Percentiles rank a stretch among this genome's conserved stretches.
These are phyloP conservation scores for Anastatica hierochuntica DNA, from an alignment of 345 rosid species.

Conservation along the genomic window DNA sequence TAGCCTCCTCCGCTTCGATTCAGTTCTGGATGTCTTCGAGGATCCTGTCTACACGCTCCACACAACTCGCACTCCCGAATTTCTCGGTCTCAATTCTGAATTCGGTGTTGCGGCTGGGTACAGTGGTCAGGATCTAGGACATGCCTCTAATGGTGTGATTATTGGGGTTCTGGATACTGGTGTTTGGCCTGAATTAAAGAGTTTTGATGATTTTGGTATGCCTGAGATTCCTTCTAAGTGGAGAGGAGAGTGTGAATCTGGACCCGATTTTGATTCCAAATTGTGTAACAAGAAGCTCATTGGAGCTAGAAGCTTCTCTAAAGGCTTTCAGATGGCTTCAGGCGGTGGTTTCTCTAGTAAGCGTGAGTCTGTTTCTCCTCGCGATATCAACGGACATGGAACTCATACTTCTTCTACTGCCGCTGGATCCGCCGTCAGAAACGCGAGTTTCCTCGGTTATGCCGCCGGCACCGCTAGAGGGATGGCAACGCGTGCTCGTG, in stretches of 20 bases:
- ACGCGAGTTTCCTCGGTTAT: constrained; percentile 76
- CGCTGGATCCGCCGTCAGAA: constrained; percentile 53
- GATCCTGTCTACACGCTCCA: constrained; percentile 66
- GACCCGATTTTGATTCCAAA: constrained; percentile 48
- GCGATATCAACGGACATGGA: constrained; percentile 76
- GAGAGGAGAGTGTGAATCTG: constrained; percentile 68
- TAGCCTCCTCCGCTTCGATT: constrained; percentile 34
- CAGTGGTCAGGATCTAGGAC: constrained; percentile 24
- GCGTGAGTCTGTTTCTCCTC: constrained; percentile 54
- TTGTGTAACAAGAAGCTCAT: constrained; percentile 70
- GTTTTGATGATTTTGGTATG: constrained; percentile 58
- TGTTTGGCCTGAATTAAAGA: constrained; percentile 76
- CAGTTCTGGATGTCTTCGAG: constrained; percentile 59
- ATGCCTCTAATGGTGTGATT: constrained; percentile 40
- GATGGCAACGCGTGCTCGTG: constrained; percentile 63
- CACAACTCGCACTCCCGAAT: constrained; percentile 74
- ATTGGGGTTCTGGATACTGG: constrained; percentile 88
- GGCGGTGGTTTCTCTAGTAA: constrained; percentile 36
- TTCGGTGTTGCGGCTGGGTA: constrained; percentile 30
- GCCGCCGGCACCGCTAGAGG: constrained; percentile 79
- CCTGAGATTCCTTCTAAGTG: constrained; percentile 57
- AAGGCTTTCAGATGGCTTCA: constrained; percentile 55
- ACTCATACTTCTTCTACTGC: constrained; percentile 83
- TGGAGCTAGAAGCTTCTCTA: constrained; percentile 72
- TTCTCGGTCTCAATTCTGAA: constrained; percentile 53